These are phyloP conservation scores for Russula dissimulans DNA, from an alignment of 768 basidiomycete species.

Conservation along the genomic window DNA sequence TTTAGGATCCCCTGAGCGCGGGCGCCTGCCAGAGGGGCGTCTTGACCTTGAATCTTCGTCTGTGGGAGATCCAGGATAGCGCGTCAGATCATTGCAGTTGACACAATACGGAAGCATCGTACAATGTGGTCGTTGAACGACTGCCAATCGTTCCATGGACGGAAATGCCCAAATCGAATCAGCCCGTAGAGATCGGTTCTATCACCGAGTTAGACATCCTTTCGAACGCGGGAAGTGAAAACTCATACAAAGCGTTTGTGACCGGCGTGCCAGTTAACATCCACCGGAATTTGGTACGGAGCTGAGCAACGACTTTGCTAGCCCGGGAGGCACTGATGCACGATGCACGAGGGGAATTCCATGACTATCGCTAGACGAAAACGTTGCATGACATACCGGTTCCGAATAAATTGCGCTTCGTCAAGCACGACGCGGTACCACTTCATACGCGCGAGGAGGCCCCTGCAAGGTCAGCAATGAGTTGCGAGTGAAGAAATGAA, in stretches of 20 bases:
- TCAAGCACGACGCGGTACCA: conserved; percentile 71
- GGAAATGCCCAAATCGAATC: conserved; percentile 57
- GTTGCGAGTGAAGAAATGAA: background rate
- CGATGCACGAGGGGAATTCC: background rate
- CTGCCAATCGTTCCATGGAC: conserved; percentile 67
- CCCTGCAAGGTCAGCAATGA: conserved; percentile 26
- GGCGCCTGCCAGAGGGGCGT: conserved; percentile 55
- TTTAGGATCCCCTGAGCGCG: conserved; percentile 62
- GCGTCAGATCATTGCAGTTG: background rate
- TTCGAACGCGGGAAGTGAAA: background rate
- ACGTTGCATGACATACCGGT: conserved; percentile 33
- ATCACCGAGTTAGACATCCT: background rate
- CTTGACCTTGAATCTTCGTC: conserved; percentile 44
- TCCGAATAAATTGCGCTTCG: conserved; percentile 72
- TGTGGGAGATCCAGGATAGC: conserved; percentile 19
- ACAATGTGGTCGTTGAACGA: conserved; percentile 53
- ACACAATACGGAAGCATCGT: conserved; percentile 9
- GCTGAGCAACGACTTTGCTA: conserved; percentile 48
- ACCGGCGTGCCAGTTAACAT: conserved; percentile 71
- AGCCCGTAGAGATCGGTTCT: conserved; percentile 66
- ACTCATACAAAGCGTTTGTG: conserved; percentile 51
- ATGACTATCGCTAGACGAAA: background rate
- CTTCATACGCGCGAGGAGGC: conserved; percentile 47
- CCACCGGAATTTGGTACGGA: conserved; percentile 66
- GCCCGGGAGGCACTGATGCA: conserved; percentile 40